Percentiles rank a stretch among this genome's conserved stretches.
phyloP scores from a whole-genome alignment of 2,329 filamentous ascomycete species.

The Ilyonectria destructans region DNA sequence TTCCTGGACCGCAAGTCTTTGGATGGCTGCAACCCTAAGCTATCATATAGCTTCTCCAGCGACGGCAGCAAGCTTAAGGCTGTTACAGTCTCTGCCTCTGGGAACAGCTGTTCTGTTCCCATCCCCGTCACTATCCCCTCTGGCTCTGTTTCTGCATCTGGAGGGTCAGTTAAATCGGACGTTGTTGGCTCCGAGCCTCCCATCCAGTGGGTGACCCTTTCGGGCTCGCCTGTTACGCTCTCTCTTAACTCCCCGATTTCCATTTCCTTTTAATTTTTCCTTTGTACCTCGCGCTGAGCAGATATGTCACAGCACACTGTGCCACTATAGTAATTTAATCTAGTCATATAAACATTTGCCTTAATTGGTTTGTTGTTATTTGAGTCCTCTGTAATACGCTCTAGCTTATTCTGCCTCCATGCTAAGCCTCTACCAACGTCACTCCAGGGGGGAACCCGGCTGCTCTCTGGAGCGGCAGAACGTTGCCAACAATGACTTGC shows the following conservation, averaged over 20 bases:
- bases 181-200: constrained; percentile 35
- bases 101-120: constrained; percentile 30
- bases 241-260: neutral
- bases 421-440: too few species aligned
- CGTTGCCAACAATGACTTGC: neutral
- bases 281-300: too few species aligned
- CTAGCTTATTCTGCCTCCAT: too few species aligned
- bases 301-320: too few species aligned
- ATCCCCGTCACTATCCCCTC: constrained; percentile 34
- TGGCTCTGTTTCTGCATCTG: constrained; percentile 1
- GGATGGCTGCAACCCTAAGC: constrained; percentile 32
- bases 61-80: constrained; percentile 20
- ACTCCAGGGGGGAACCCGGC: too few species aligned
- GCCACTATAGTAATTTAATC: too few species aligned
- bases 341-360: too few species aligned
- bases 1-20: constrained; percentile 36
- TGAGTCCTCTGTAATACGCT: too few species aligned
- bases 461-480: too few species aligned
- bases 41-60: constrained; percentile 26
- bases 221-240: constrained; percentile 30
- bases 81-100: constrained; percentile 24
- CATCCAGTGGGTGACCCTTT: constrained; percentile 34
- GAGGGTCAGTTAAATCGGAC: constrained; percentile 20
- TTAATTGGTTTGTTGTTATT: too few species aligned
- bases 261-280: too few species aligned